A percentile compares a stretch with the other conserved stretches of the same genome.
Conservation (phyloP, 768 basidiomycete species). For the Lanmaoa rubissima region DNA sequence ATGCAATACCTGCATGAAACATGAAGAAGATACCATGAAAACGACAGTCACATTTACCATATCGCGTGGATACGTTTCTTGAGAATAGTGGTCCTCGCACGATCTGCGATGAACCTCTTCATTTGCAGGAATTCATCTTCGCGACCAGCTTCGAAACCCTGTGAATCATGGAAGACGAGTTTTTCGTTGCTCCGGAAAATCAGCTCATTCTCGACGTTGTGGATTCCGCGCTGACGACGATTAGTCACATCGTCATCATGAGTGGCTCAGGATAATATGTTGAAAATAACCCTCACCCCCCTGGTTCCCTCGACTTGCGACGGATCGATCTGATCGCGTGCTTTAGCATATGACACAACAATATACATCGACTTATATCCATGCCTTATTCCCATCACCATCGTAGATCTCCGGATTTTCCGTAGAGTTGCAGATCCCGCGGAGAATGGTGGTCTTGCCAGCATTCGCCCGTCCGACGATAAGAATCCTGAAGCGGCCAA, state of each 20-base stretch:
- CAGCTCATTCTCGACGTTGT: constrained; percentile 1
- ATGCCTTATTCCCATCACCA: neutral
- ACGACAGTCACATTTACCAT: neutral
- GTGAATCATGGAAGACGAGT: constrained; percentile 2
- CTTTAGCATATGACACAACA: neutral
- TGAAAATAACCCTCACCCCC: neutral
- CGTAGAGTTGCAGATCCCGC: neutral
- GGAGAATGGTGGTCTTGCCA: constrained; percentile 6
- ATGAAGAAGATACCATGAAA: neutral
- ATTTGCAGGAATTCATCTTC: neutral
- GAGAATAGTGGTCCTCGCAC: neutral
- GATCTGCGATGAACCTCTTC: constrained; percentile 1
- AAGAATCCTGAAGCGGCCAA: constrained; percentile 1
- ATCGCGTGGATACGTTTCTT: constrained; percentile 6
- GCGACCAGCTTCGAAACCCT: constrained; percentile 5
- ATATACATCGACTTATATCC: fast-evolving
- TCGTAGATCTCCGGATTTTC: constrained; percentile 6
- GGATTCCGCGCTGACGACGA: neutral
- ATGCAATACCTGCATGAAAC: constrained; percentile 3
- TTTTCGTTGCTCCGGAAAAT: constrained; percentile 3
- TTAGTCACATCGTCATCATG: too few species aligned
- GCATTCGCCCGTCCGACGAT: constrained; percentile 2
- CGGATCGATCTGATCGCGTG: neutral
- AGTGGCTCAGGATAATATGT: too few species aligned
- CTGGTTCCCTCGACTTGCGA: neutral